Base-by-base conservation (phyloP, 2,329 filamentous ascomycete genomes). In the Aureobasidium sp. region DNA sequence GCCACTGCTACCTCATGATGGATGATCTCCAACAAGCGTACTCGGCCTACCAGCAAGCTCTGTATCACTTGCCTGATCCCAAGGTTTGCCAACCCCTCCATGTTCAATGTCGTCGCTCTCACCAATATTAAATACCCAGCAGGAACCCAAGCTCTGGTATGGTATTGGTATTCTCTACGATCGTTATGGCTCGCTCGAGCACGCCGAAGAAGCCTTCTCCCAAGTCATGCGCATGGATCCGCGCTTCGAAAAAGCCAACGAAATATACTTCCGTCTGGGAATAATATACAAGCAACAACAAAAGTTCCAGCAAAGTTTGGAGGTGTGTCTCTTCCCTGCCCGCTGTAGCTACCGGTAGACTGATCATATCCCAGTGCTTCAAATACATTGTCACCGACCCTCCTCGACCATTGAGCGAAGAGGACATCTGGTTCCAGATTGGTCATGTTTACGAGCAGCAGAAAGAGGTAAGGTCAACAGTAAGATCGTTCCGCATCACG, bases 361-460 rank as follows among this genome's bases (percentile, higher is more conserved):
- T 72, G 62, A 72, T 65, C 49, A 11, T 37, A 19, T 11, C 12
- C n/a, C 57, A 97, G 90, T 97, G 94, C 79, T 99, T 99, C 79
- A 94, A 94, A 76, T 97, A 96, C 73, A 99, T 99, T 68, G 92
- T 97, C 66, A 88, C 85, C 67, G 92, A 96, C 59, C 93, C 94
- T 31, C 94, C 94, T 3, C 87, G 90, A 4, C 94, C 94, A 2
- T 76, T 99, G 68, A 97, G 92, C 0, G 92, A 97, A 74, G 93
- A 97, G 74, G 94, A 99, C 69, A 99, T 99, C 64, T 97, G 93
- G 93, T 99, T 99, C 79, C 94, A 99, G 75, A 97, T 99, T 71
- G 94, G 94, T 29, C 94, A 99, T 74, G 94, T 99, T 54, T 92
- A 99, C 70, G 94, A 99, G 73, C 94, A 97, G 71, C 93, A 97